Percentiles rank a stretch among this genome's conserved stretches.
phyloP scores from a whole-genome alignment of 2,329 filamentous ascomycete species.

The Pseudogymnoascus sp. region DNA sequence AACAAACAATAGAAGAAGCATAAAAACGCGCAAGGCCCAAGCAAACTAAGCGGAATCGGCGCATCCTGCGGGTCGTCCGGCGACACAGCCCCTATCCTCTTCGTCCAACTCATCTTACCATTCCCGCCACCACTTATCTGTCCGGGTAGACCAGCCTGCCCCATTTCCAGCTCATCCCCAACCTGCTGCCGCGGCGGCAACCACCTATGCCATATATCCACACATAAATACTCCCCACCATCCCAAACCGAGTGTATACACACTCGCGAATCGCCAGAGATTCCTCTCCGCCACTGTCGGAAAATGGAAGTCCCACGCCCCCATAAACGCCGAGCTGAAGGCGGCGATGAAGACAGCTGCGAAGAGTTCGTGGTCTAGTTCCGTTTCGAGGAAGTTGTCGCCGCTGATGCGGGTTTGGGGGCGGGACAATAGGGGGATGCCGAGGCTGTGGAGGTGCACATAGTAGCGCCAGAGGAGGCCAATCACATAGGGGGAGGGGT shows the following conservation, averaged over 20 bases:
- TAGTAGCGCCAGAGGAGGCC: conserved; percentile 15
- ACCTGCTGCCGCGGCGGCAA: neutral
- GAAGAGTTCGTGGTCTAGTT: neutral
- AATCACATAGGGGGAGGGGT: conserved; percentile 14
- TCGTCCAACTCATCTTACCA: neutral
- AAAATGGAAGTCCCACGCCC: conserved; percentile 12
- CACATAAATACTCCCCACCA: neutral
- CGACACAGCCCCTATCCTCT: neutral
- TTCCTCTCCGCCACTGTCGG: conserved; percentile 10
- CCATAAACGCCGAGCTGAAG: neutral
- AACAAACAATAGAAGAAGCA: neutral
- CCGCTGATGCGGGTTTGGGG: conserved; percentile 2
- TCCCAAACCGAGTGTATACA: neutral
- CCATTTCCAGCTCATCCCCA: neutral
- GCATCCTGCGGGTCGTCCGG: neutral
- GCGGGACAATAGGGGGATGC: conserved; percentile 1
- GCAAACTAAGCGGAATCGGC: neutral
- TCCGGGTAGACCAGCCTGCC: neutral
- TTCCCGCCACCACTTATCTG: neutral
- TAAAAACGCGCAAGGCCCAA: neutral
- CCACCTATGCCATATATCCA: neutral
- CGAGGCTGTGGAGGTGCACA: conserved; percentile 15
- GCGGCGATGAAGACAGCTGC: conserved; percentile 7
- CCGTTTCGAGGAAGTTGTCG: neutral
- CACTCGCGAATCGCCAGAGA: conserved; percentile 11